Base-by-base conservation (phyloP, 768 basidiomycete genomes). In the Strobilomyces echinocephalus region DNA sequence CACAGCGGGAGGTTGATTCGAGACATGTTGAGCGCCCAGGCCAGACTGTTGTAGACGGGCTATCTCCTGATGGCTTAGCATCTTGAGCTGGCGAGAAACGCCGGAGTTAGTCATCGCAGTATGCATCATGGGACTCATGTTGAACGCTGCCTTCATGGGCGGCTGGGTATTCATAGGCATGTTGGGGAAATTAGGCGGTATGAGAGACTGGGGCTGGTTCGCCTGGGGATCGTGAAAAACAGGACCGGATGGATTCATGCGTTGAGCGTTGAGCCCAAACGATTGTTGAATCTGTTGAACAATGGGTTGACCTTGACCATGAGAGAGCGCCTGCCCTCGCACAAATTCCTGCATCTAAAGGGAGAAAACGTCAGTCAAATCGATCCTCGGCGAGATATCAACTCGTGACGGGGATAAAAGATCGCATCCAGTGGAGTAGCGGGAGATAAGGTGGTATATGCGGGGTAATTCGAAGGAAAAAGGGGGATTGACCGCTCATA, bases 301-400 rank as follows among this genome's bases (percentile, higher is more conserved):
- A 42, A 64, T 58, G 31, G 66, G 68, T 60, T 74, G 72, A 46
- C 64, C 58, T 62, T 77, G 77, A 15, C 61, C 63, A 58, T 74
- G 78, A 49, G 74, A 68, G 36, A 75, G 56, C 55, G 63, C 65
- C 56, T 77, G 76, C 53, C 61, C 73, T 56, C 77, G 71, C 52
- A 76, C 56, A 49, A 79, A 65, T 54, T 79, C 76, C 55, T 73
- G 69, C 71, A 80, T 76, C 73, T 77, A 61, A 54, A 63, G 54
- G 48, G 58, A 55, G 46, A 54, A 62, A 56, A 60, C 28, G 61
- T 71, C 53, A 71, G 62, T 30, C 6, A 6, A 50, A 39, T 40
- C 36, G 30, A 35, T 33, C 50, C 53, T 33, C 31, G 34, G 48
- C 7, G 38, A 53, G 57, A 44, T 30, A 52, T 56, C 24, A 46